Evolutionary conservation across 306 rosid genomes (phyloP).

Genomic region (Gleditsia sinensis): DNA sequence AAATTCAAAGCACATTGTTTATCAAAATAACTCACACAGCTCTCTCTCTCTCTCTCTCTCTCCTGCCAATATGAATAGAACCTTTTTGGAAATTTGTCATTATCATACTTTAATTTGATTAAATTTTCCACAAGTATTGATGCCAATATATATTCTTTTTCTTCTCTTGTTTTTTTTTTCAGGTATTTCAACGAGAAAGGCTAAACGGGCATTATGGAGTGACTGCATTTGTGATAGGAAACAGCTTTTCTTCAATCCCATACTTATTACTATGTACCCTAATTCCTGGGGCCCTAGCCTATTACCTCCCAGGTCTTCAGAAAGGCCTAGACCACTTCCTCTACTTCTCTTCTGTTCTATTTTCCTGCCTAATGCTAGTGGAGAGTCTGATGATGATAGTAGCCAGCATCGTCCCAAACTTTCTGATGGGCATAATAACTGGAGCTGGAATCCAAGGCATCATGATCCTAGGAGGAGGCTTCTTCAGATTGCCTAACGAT

Average conservation of each 20-base stretch:
- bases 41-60: no score
- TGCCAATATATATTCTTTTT: no score
- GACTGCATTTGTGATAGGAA: conserved; percentile 54
- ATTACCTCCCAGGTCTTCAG: conserved; percentile 62
- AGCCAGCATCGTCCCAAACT: conserved; percentile 67
- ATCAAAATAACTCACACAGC: no score
- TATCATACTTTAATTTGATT: no score
- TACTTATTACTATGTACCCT: conserved; percentile 46
- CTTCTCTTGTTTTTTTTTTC: background rate
- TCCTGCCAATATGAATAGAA: no score
- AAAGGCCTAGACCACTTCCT: conserved; percentile 39
- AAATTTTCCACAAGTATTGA: no score
- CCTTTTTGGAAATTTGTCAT: no score
- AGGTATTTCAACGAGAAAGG: conserved; percentile 76
- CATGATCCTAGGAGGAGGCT: conserved; percentile 59
- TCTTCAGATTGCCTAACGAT: conserved; percentile 57
- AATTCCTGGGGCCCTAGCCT: conserved; percentile 60
- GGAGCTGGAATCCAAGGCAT: conserved; percentile 80
- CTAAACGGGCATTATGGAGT: conserved; percentile 76
- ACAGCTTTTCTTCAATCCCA: conserved; percentile 70
- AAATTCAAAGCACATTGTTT: no score
- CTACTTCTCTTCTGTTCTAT: conserved; percentile 46
- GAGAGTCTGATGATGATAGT: conserved; percentile 87
- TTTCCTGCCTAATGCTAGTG: conserved; percentile 56
- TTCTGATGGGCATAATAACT: conserved; percentile 72